Evolutionary conservation across 108 stramenopile genomes (phyloP), one percentile per base, ranked within the genome.

Genomic region (Cyclotella cryptica): DNA sequence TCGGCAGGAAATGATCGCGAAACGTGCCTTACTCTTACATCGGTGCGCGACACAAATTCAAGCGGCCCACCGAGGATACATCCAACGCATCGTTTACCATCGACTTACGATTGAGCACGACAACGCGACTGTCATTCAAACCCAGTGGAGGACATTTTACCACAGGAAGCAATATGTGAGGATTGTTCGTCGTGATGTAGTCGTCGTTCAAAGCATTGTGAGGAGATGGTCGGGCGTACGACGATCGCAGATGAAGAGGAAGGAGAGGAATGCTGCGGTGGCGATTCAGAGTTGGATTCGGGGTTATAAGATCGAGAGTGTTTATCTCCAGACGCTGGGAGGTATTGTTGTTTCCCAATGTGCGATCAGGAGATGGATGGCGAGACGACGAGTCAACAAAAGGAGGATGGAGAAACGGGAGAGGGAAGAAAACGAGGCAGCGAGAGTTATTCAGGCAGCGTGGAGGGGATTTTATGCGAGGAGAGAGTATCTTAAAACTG

Each of bases 61-160:
- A 63, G 1, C 18, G n/a, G 10, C 19, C 30, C 3, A 35, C 40
- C 62, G 62, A 11, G 62, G 62, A 63, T 63, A 63, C 35, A 13
- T 63, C 35, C 35, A 28, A 35, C 35, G n/a, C 35, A 41, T 41
- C 39, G 30, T 10, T 8, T 30, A 35, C 35, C 39, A 18, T 4
- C 5, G 17, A 40, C 40, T 35, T 63, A 18, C 4, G 17, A 63
- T n/a, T 8, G 30, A 63, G 10, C 35, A 63, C 35, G 35, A 35
- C 1, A 21, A 6, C 5, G 86, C 87, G 5, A 75, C 76, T 8
- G 40, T 58, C 47, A 92, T 92, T 66, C 89, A 89, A 54, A 77
- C 67, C 39, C 46, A 62, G 6, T 90, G 89, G 89, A 77, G 91
- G 52, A 81, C 84, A 13, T 88, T 88, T 42, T 80, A 82, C 9